Evolutionary conservation across 1,139 yeast genomes (phyloP).

Genomic region (Magnusiomyces clavatus): DNA sequence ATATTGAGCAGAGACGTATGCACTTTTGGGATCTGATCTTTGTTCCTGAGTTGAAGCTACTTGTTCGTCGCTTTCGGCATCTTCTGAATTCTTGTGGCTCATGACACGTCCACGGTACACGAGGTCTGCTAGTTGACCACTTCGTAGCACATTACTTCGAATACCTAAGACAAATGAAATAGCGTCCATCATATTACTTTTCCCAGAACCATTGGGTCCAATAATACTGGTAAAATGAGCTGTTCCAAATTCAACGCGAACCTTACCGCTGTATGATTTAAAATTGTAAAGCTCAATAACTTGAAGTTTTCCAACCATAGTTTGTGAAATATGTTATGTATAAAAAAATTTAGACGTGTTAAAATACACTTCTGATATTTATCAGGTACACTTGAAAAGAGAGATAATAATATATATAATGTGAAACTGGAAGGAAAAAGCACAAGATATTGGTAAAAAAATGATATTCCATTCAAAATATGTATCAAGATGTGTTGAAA

Average conservation of each 20-base stretch:
- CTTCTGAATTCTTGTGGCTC: slow-evolving; percentile 23
- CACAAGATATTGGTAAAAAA: background rate
- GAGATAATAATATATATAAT: background rate
- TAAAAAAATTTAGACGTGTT: too few species aligned
- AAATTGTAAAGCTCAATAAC: slow-evolving; percentile 56
- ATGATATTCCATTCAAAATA: too few species aligned
- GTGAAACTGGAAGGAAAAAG: background rate
- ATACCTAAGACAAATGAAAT: slow-evolving; percentile 92
- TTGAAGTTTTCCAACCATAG: slow-evolving; percentile 25
- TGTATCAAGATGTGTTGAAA: too few species aligned
- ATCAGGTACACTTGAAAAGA: background rate
- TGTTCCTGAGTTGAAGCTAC: background rate
- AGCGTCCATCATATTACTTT: slow-evolving; percentile 97
- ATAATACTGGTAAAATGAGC: slow-evolving; percentile 83
- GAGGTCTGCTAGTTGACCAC: slow-evolving; percentile 64
- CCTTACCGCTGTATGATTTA: slow-evolving; percentile 79
- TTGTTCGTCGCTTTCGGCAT: slow-evolving; percentile 22
- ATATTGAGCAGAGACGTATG: slow-evolving; percentile 78
- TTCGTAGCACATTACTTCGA: slow-evolving; percentile 67
- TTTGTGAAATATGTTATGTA: too few species aligned
- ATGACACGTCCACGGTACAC: slow-evolving; percentile 63
- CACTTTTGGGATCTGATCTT: slow-evolving; percentile 44
- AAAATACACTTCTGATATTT: too few species aligned
- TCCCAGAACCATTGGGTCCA: slow-evolving; percentile 98
- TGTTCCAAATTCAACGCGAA: slow-evolving; percentile 73